These are phyloP conservation scores for Trichosporon sp. DNA, from an alignment of 1,284 basidiomycete genomes.

Conservation along the genomic window DNA sequence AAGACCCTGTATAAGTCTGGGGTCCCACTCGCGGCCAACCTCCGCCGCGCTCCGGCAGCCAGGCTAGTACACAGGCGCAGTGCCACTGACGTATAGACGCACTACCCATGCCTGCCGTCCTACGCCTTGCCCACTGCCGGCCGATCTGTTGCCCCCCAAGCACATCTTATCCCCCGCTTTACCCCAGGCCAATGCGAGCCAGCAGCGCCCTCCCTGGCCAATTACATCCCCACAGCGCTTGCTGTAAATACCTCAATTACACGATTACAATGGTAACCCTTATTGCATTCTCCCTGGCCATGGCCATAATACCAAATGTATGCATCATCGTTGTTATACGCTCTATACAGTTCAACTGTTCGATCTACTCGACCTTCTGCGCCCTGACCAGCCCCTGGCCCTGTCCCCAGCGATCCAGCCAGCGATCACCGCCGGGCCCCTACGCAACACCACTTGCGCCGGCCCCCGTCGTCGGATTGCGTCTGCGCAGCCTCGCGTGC, in stretches of 20 bases:
- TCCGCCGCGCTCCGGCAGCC: neutral
- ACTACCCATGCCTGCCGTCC: too few relatives aligned
- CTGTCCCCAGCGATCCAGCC: neutral
- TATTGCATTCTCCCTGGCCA: too few relatives aligned
- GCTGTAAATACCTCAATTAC: neutral
- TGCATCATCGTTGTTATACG: neutral
- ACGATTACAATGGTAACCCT: neutral
- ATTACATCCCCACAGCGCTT: neutral
- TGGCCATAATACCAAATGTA: too few relatives aligned
- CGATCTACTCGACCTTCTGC: too few relatives aligned
- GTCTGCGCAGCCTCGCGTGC: neutral
- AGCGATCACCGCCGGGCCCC: neutral
- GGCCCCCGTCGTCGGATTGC: neutral
- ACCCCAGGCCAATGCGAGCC: neutral
- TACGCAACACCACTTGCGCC: neutral
- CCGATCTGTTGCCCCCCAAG: neutral
- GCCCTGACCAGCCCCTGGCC: too few relatives aligned
- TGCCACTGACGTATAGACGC: neutral
- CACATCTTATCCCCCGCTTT: neutral
- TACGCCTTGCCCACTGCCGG: too few relatives aligned
- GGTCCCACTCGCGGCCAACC: neutral
- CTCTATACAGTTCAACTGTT: too few relatives aligned
- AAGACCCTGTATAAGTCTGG: neutral
- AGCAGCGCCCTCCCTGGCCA: neutral
- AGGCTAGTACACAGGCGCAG: too few relatives aligned